Percentiles rank a stretch among this genome's conserved stretches.
Conservation (phyloP, 1,284 basidiomycete genomes). For the Fistulinella cinereoalba region DNA sequence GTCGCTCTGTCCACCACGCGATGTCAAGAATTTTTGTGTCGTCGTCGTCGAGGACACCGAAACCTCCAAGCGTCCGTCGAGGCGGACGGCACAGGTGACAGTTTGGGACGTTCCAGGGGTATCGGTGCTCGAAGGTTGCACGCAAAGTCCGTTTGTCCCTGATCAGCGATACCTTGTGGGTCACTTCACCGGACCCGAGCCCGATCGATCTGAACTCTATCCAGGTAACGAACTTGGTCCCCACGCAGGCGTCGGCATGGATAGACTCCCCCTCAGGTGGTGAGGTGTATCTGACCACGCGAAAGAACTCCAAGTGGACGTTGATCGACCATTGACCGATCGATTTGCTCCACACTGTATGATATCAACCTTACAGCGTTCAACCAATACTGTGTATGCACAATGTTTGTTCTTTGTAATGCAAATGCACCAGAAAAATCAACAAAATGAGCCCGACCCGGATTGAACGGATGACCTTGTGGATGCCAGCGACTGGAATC, state of each 20-base stretch:
- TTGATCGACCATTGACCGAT: conserved; percentile 20
- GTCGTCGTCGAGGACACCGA: conserved; percentile 72
- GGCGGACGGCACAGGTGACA: conserved; percentile 71
- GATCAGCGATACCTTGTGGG: conserved; percentile 72
- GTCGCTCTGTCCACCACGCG: conserved; percentile 71
- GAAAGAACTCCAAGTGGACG: conserved; percentile 33
- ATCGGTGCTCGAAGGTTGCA: conserved; percentile 47
- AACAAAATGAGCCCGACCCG: conserved; percentile 46
- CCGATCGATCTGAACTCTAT: not conserved
- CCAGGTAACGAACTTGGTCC: conserved; percentile 33
- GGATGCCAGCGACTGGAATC: conserved; percentile 36
- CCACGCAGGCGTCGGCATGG: conserved; percentile 31
- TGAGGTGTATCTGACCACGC: conserved; percentile 30
- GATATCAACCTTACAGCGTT: no score
- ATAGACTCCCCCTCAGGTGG: conserved; percentile 25
- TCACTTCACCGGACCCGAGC: not conserved
- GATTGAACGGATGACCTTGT: conserved; percentile 58
- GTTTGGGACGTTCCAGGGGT: conserved; percentile 77
- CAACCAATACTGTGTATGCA: no score
- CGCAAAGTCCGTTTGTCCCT: conserved; percentile 54
- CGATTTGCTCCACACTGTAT: no score
- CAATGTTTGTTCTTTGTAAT: no score
- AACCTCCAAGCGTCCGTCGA: conserved; percentile 46
- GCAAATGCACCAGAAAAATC: no score
- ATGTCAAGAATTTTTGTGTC: conserved; percentile 80